Evolutionary conservation across 192 early-diverging fungal genomes (phyloP), one percentile per base, ranked within the genome.

Genomic region (Coemansia sp.): DNA sequence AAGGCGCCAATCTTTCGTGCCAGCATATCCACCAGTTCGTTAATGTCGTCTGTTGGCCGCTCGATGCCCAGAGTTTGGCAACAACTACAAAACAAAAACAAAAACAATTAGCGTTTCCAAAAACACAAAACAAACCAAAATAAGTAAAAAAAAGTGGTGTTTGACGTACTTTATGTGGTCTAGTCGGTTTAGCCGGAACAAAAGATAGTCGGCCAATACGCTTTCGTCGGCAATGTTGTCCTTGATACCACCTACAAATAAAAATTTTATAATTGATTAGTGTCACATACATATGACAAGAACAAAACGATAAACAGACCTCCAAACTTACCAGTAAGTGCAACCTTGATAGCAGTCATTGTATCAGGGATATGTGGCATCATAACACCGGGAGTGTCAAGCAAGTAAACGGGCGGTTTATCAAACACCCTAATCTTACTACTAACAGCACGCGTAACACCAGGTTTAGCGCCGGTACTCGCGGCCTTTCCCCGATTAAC

Each of bases 351-450:
- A 39, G 93, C 91, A 36, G 89, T 84, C 0, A 94, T 76, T 5
- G 97, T 95, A 65, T 92, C 89, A 1, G 89, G 71, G 64, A 96
- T 91, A 63, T 95, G 87, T 13, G 96, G 96, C 62, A 94, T 88
- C 90, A 96, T 95, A 22, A 96, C 94, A 18, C 93, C 93, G 0
- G 96, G 96, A 7, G 95, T 98, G 66, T 98, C 97, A 15, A 96
- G 88, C 29, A 99, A 75, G 76, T 97, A 99, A 2, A 99, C 88
- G 3, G 89, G 80, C n/a, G 97, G 97, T 13, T 91, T 84, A n/a
- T 95, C 91, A 20, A 93, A 71, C 20, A 99, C 95, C 65, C 92
- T 95, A 34, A 98, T 91, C 67, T 82, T 71, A 22, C 84, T 88
- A 66, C 90, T 89, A 57, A 92, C 85, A 0, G 93, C 79, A 11